Conservation (phyloP, 495 filamentous ascomycete genomes). For the Trichoderma asperelloides region DNA sequence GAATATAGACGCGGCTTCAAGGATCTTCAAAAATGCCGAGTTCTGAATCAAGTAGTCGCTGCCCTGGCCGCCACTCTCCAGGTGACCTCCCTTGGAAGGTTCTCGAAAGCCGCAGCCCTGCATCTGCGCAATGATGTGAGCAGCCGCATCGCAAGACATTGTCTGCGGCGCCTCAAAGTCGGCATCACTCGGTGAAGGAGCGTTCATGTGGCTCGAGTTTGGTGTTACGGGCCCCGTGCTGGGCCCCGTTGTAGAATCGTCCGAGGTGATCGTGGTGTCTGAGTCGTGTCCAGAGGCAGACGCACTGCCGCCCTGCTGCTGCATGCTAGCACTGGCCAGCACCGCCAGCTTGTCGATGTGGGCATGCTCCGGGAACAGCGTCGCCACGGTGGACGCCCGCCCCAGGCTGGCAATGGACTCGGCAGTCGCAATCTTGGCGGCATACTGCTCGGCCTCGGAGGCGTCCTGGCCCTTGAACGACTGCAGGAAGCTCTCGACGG, state of each 20-base stretch:
- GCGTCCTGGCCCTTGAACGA: slow-evolving; percentile 4
- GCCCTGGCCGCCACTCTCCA: not conserved
- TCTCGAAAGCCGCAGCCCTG: slow-evolving; percentile 4
- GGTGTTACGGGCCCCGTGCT: slow-evolving; percentile 3
- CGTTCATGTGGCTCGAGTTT: not conserved
- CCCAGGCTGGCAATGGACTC: not conserved
- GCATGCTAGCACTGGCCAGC: slow-evolving; percentile 3
- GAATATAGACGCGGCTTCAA: slow-evolving; percentile 7
- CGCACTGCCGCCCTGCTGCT: not conserved
- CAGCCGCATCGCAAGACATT: slow-evolving; percentile 10
- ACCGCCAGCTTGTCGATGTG: slow-evolving; percentile 3
- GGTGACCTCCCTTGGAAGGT: not conserved
- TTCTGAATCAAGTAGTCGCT: slow-evolving; percentile 10
- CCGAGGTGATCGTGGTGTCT: not conserved
- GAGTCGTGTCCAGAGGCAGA: not conserved
- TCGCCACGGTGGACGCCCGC: not conserved
- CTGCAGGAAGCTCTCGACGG: slow-evolving; percentile 16
- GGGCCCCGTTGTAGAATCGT: not conserved
- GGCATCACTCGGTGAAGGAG: not conserved
- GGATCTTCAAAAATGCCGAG: not conserved
- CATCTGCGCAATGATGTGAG: slow-evolving; percentile 9
- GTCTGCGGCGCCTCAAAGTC: not conserved
- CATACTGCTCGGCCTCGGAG: slow-evolving; percentile 2
- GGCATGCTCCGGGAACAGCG: not conserved
- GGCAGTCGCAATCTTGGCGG: not conserved